These are phyloP conservation scores for Rhodocollybia butyracea DNA, from an alignment of 768 basidiomycete genomes.

Conservation along the genomic window DNA sequence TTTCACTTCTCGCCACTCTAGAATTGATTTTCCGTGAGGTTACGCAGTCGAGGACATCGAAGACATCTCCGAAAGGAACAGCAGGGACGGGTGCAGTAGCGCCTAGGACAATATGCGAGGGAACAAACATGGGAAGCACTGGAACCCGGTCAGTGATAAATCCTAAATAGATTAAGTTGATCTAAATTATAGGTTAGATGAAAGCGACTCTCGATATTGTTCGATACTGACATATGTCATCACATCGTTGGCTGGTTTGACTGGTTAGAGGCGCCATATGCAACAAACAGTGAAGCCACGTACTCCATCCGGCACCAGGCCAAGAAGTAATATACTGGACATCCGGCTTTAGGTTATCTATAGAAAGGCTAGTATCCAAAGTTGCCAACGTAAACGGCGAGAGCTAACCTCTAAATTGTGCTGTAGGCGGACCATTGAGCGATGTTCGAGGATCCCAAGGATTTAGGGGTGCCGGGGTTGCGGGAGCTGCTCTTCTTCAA, in stretches of 20 bases:
- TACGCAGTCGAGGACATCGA: slow-evolving; percentile 54
- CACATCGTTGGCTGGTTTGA: slow-evolving; percentile 65
- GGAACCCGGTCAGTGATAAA: slow-evolving; percentile 58
- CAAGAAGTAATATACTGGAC: slow-evolving; percentile 69
- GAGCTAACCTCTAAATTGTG: slow-evolving; percentile 50
- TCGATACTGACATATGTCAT: slow-evolving; percentile 57
- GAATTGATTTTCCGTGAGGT: slow-evolving; percentile 40
- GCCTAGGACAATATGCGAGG: slow-evolving; percentile 49
- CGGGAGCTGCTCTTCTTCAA: neutral
- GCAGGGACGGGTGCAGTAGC: slow-evolving; percentile 30
- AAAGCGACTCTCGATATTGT: too few species aligned
- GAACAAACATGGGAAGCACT: slow-evolving; percentile 54
- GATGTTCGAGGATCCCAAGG: slow-evolving; percentile 12
- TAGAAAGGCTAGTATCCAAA: neutral
- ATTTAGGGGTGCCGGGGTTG: slow-evolving; percentile 2
- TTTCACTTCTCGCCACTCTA: slow-evolving; percentile 69
- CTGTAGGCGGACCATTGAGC: slow-evolving; percentile 49
- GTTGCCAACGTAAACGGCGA: neutral
- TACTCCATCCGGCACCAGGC: slow-evolving; percentile 78
- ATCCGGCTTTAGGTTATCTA: slow-evolving; percentile 63
- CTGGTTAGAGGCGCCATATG: slow-evolving; percentile 7
- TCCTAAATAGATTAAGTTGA: slow-evolving; percentile 58
- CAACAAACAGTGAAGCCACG: slow-evolving; percentile 20
- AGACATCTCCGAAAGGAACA: slow-evolving; percentile 56
- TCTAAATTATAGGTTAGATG: slow-evolving; percentile 13